Percentiles rank a stretch among this genome's conserved stretches.
These are phyloP conservation scores for Rubia balearica DNA, from an alignment of 305 asterid species.

Conservation along the genomic window DNA sequence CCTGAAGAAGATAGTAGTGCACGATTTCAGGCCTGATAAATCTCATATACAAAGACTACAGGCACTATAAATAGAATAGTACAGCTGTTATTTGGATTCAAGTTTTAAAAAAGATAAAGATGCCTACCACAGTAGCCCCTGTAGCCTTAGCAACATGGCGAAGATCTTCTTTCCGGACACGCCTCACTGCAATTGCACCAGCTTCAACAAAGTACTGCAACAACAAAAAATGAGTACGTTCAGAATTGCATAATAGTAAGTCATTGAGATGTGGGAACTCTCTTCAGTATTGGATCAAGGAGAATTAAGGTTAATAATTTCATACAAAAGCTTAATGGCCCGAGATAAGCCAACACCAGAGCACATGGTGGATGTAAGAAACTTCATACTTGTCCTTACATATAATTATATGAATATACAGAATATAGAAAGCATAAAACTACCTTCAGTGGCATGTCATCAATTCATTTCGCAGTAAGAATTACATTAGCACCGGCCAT, in stretches of 20 bases:
- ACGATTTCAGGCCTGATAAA: background rate
- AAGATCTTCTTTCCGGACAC: slow-evolving; percentile 92
- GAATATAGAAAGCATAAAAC: slow-evolving; percentile 14
- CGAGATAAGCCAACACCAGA: background rate
- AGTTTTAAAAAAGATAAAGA: slow-evolving; percentile 9
- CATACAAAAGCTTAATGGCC: background rate
- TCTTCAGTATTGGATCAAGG: background rate
- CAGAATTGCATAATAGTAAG: background rate
- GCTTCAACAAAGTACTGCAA: slow-evolving; percentile 95
- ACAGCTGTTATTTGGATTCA: slow-evolving; percentile 5
- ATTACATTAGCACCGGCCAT: slow-evolving; percentile 96
- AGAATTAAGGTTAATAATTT: background rate
- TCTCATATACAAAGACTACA: background rate
- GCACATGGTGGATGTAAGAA: background rate
- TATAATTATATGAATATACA: background rate
- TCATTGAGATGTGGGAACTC: background rate
- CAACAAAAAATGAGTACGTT: background rate
- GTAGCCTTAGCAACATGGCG: slow-evolving; percentile 99
- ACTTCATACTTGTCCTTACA: background rate
- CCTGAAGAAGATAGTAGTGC: slow-evolving; percentile 27
- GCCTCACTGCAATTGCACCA: slow-evolving; percentile 95
- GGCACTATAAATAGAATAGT: too few species aligned
- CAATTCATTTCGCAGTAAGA: slow-evolving; percentile 91
- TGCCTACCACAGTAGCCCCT: slow-evolving; percentile 77
- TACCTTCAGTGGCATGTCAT: slow-evolving; percentile 99